Base-by-base conservation (phyloP, 2,329 filamentous ascomycete species). In the Arthroderma sp. region DNA sequence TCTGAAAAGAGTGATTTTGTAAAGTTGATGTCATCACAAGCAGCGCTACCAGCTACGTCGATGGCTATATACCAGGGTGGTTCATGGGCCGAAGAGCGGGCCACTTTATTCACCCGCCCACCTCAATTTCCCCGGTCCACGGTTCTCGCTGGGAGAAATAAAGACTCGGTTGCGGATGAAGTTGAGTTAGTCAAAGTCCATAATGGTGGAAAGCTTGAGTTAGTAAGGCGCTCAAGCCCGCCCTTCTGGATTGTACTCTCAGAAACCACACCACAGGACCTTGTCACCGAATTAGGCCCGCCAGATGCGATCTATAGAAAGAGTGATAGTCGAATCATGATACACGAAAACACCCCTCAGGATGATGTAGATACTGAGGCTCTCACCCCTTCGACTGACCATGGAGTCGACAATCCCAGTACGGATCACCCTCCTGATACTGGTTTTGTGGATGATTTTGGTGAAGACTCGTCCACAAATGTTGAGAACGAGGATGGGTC, bases 251-350 rank as follows among this genome's bases (percentile, higher is more conserved):
- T 98, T 44, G 72, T 71, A 2, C 70, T 98, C 0, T 86, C 86
- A 38, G 80, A 91, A 58, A 96, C 89, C 0, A 93, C 86, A 1
- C 85, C 87, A 0, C 91, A 98, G 65, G 87, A 96, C 53, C 69
- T 98, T 2, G 77, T 96, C 15, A 82, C 85, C 47, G 88, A 94
- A 57, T 74, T 98, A 5, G 91, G 91, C 0, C 86, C 91, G 4
- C 91, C 91, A 1, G 89, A 95, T 60, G 86, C 88, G 15, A 93
- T 94, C 38, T 95, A 95, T 63, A 78, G 84, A 50, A 94, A 94
- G 66, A 86, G 83, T 56, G 87, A 94, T 59, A 82, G 87, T 59
- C 78, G 86, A 40, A 83, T 95, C 66, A 83, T 86, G 8, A 91
- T 94, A 43, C 88, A 94, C 48, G 64, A 65, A 27, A 58, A 70